phyloP scores from a whole-genome alignment of 169 alveolate genomes.

The Amoebophrya sp. region DNA sequence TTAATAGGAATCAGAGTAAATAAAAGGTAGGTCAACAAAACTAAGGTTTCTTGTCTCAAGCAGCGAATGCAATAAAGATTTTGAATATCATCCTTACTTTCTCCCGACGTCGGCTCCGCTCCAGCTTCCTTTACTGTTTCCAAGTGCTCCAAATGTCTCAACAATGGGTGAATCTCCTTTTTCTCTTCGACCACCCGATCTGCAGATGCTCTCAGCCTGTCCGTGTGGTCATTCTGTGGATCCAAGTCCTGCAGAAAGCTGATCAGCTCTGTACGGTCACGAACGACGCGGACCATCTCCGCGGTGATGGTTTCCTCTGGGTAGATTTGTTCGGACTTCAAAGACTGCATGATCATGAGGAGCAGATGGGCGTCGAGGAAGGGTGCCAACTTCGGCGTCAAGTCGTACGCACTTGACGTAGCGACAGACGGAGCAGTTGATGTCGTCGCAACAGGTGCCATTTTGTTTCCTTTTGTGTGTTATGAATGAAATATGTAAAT shows the following conservation, averaged over 20 bases:
- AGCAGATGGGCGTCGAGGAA: neutral
- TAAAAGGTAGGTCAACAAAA: too few species aligned
- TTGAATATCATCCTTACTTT: too few species aligned
- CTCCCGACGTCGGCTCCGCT: too few species aligned
- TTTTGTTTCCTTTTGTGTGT: neutral
- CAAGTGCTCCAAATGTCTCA: neutral
- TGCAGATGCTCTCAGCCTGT: neutral
- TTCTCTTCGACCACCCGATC: neutral
- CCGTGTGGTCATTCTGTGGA: neutral
- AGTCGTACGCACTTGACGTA: neutral
- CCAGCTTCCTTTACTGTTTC: too few species aligned
- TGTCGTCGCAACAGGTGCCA: neutral
- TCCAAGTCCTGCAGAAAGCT: neutral
- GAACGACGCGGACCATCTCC: neutral
- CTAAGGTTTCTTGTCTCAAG: too few species aligned
- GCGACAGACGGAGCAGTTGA: too few species aligned
- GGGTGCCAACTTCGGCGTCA: neutral
- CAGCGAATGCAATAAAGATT: too few species aligned
- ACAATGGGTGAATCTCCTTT: neutral
- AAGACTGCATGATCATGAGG: neutral
- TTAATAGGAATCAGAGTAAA: too few species aligned
- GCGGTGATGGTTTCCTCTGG: neutral
- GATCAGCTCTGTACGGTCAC: neutral
- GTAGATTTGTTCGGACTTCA: neutral
- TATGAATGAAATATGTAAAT: neutral